Evolutionary conservation across 73 alveolate genomes (phyloP).

Genomic region (Tetrahymena malaccensis): DNA sequence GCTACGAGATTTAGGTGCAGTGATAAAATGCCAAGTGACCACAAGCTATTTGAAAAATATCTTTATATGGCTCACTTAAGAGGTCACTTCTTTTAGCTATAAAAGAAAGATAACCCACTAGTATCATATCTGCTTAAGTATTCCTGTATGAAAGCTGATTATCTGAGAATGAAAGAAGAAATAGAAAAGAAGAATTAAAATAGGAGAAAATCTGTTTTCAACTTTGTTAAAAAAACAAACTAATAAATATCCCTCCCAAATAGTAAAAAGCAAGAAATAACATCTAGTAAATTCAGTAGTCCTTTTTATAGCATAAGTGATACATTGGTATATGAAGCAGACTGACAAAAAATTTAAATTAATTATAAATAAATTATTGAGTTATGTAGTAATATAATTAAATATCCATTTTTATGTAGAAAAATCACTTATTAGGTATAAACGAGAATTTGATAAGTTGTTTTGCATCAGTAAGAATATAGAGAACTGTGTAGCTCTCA

Average conservation of each 20-base stretch:
- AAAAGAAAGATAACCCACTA: background rate
- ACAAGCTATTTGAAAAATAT: background rate
- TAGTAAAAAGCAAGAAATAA: background rate
- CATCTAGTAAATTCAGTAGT: background rate
- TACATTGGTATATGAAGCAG: background rate
- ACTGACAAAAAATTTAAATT: background rate
- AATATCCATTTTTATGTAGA: no score
- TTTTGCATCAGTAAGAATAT: background rate
- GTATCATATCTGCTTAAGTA: background rate
- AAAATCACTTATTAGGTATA: background rate
- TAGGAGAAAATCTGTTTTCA: background rate
- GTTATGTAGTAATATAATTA: no score
- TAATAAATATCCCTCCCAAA: background rate
- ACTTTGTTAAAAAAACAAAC: background rate
- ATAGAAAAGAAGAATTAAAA: background rate
- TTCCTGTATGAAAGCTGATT: background rate
- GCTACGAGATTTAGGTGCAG: slow-evolving; percentile 16
- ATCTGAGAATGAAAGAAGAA: background rate
- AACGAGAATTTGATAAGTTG: background rate
- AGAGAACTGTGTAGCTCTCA: background rate
- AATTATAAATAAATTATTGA: no score
- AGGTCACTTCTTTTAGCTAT: slow-evolving; percentile 21
- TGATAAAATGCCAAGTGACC: background rate
- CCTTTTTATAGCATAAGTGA: background rate
- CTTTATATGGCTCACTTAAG: slow-evolving; percentile 5